A percentile compares a stretch with the other conserved stretches of the same genome.
These are phyloP conservation scores for Gigaspora rosea DNA, from an alignment of 192 early-diverging fungal species.

Conservation along the genomic window DNA sequence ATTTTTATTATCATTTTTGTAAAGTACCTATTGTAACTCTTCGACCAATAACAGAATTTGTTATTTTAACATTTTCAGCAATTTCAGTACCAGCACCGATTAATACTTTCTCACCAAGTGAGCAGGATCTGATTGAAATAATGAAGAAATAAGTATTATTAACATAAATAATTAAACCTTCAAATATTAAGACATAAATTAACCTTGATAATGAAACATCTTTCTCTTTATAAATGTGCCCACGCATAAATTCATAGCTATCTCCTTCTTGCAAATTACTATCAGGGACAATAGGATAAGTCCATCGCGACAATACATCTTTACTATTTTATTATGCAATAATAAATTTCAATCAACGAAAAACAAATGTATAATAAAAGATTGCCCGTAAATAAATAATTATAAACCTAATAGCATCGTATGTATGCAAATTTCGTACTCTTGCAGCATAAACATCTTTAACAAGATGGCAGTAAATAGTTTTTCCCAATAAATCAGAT, in stretches of 20 bases:
- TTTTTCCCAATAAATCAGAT: slow-evolving; percentile 83
- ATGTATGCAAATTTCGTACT: slow-evolving; percentile 70
- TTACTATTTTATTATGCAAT: slow-evolving; percentile 47
- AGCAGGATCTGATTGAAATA: slow-evolving; percentile 48
- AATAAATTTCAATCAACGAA: background rate
- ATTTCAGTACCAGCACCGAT: slow-evolving; percentile 79
- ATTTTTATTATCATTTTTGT: background rate
- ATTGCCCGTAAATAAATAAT: background rate
- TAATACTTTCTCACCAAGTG: slow-evolving; percentile 76
- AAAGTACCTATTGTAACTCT: slow-evolving; percentile 68
- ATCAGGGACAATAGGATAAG: slow-evolving; percentile 94
- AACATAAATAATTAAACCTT: background rate
- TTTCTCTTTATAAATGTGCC: slow-evolving; percentile 84
- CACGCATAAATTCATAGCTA: slow-evolving; percentile 72
- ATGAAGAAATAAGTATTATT: background rate
- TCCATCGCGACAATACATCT: slow-evolving; percentile 89
- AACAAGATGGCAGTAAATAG: slow-evolving; percentile 82
- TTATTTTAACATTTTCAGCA: slow-evolving; percentile 69
- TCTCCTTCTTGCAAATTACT: slow-evolving; percentile 72
- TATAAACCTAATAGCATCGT: slow-evolving; percentile 69
- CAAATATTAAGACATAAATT: background rate
- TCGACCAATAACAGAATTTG: slow-evolving; percentile 82
- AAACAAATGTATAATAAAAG: background rate
- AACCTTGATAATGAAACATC: slow-evolving; percentile 72
- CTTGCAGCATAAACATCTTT: slow-evolving; percentile 67